Evolutionary conservation across 176 grass and related monocot species (phyloP), one percentile per base, ranked within the genome.

Genomic region (Dactylis glomerata): DNA sequence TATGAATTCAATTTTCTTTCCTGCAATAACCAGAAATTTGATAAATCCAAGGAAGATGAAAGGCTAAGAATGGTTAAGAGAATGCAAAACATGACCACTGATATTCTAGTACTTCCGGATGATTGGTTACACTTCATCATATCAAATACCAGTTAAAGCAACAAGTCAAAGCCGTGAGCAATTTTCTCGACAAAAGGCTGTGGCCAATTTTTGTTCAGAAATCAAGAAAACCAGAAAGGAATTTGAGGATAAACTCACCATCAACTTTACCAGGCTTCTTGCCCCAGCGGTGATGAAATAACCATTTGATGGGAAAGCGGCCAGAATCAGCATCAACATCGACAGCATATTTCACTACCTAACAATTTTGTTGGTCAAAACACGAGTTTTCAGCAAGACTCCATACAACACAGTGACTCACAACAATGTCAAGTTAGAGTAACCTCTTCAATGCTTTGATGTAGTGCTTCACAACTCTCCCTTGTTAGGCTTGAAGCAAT

Each of bases 281-380:
- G 33, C 96, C 96, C 91, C 92, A 95, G 22, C 93, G 83, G 24
- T 93, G 91, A 95, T 98, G 96, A 92, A 98, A 95, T 31, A 98
- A 84, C 91, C 92, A 95, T 83, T 95, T 68, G 55, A 79, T 75
- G 36, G 89, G 93, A 98, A 98, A 98, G 68, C 78, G 85, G 26
- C 23, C 88, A 22, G 73, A 85, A 72, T 95, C 91, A 83, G 93
- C 89, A 86, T 93, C 84, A 75, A 93, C 93, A 65, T 93, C 91
- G n/a, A 98, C 93, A 70, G 89, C 91, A 92, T 89, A 88, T 82
- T 89, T 87, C 57, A 98, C 89, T 85, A 93, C 93, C 95, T 95
- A 88, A 74, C 63, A 68, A 73, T 80, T 88, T 82, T 22, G 84
- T 74, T 22, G 2, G 22, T 79, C 41, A 86, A 75, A 31, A 67